These are phyloP conservation scores for Gonium pectorale DNA, from an alignment of 139 green algal genomes.

Conservation along the genomic window DNA sequence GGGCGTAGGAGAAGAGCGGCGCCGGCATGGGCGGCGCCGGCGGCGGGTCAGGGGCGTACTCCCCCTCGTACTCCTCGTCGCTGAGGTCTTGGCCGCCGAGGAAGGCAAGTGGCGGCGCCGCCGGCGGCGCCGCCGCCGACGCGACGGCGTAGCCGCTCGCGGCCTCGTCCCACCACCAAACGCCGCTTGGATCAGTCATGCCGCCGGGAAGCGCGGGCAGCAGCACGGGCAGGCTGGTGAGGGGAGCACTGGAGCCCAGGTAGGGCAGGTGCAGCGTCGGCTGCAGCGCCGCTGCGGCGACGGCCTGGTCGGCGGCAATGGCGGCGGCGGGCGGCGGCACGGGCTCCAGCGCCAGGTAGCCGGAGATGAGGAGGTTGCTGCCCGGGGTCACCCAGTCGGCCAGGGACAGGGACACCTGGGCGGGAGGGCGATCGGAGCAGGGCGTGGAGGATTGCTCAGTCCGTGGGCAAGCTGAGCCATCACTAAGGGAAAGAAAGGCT, in stretches of 20 bases:
- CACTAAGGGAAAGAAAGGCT: too few relatives aligned
- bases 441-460: too few relatives aligned
- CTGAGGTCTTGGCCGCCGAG: too few relatives aligned
- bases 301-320: neutral
- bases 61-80: neutral
- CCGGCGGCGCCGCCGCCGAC: neutral
- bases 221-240: slow-evolving; percentile 13
- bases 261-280: slow-evolving; percentile 18
- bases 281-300: neutral
- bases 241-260: slow-evolving; percentile 5
- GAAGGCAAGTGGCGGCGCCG: neutral
- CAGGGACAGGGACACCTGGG: neutral
- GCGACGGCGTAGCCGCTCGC: neutral
- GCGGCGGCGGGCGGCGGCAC: neutral
- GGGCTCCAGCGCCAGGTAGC: slow-evolving; percentile 14
- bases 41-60: neutral
- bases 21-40: neutral
- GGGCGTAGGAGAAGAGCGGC: neutral
- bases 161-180: slow-evolving; percentile 26
- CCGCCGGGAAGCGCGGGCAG: neutral
- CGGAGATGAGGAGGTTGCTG: slow-evolving; percentile 4
- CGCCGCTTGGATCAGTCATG: neutral
- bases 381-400: neutral
- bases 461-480: too few relatives aligned
- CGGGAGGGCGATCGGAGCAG: too few relatives aligned